Percentiles rank a stretch among this genome's conserved stretches.
These are phyloP conservation scores for Tetrapisispora fleetii DNA, from an alignment of 805 yeast species.

Conservation along the genomic window DNA sequence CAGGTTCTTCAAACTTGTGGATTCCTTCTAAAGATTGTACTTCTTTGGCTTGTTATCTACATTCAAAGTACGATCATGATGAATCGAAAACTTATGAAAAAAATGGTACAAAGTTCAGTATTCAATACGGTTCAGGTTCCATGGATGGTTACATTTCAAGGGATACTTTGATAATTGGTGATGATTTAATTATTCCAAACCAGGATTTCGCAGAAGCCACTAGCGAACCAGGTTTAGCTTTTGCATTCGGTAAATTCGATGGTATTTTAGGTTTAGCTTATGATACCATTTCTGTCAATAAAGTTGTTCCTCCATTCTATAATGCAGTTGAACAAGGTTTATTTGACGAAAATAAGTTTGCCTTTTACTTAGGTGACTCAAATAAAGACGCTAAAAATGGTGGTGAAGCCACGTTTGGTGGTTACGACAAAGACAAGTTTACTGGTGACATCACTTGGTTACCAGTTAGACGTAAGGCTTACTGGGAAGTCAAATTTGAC, in stretches of 20 bases:
- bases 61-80: conserved; percentile 79
- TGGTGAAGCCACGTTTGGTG: conserved; percentile 94
- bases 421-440: conserved; percentile 67
- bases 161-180: conserved; percentile 71
- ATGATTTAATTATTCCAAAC: conserved; percentile 57
- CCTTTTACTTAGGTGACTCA: conserved; percentile 87
- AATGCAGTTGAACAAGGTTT: conserved; percentile 76
- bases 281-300: conserved; percentile 80
- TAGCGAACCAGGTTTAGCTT: conserved; percentile 92
- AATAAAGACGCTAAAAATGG: conserved; percentile 55
- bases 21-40: conserved; percentile 84
- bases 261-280: conserved; percentile 95
- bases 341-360: conserved; percentile 75
- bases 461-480: conserved; percentile 98
- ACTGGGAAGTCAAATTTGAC: conserved; percentile 96
- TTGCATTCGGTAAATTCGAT: conserved; percentile 97
- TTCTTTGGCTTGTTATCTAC: conserved; percentile 91
- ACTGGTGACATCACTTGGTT: conserved; percentile 85
- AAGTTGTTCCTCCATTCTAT: conserved; percentile 88
- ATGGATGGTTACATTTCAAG: conserved; percentile 87
- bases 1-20: conserved; percentile 97
- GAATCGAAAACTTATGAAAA: conserved; percentile 74
- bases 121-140: conserved; percentile 88
- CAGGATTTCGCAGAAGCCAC: conserved; percentile 98
- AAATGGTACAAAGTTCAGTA: conserved; percentile 78